Base-by-base conservation (phyloP, 2,329 filamentous ascomycete species). In the Magnaporthales sp. region DNA sequence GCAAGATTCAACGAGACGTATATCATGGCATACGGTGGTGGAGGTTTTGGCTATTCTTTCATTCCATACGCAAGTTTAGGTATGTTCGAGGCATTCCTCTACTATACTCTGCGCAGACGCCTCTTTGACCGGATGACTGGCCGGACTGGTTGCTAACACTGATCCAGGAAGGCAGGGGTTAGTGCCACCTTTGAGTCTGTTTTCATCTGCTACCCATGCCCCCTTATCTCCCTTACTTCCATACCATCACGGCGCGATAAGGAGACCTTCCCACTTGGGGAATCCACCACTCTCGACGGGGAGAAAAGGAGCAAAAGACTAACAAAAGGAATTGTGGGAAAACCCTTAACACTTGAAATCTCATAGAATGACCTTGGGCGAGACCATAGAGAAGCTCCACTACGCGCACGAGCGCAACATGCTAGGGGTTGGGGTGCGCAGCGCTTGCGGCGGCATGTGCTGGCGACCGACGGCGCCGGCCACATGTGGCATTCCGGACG, bases 401-500 rank as follows among this genome's bases (percentile, higher is more conserved):
- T 26, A 58, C 31, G 32, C 62, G 10, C 62, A 64, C 31, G 31
- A 46, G 22, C 32, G 38, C 10, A 51, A 64, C 62, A 46, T 32
- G 62, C 62, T 64, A 7, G 64, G 64, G 64, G 51, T 29, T 6
- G 64, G 54, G 9, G 29, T 65, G 24, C 64, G 51, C 27, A 65
- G 26, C 64, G 24, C 64, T 27, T 65, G 64, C 64, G 64, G 64
- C 51, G 64, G 64, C 29, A 30, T 65, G 51, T 60, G 51, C 64
- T 65, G 56, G 51, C 64, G 51, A 15, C 62, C 29, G 10, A 8
- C 61, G 10, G 62, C 62, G 19, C 13, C 61, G 13, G 27, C 27
- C 22, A 26, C 32, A 32, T 27, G 32, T 24, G 62, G 32, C n/a
- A 22, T 65, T 27, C 64, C 64, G n/a, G 64, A 65, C 6, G 19